Evolutionary conservation across 78 protist species (phyloP).

Genomic region (Bodo saltans): DNA sequence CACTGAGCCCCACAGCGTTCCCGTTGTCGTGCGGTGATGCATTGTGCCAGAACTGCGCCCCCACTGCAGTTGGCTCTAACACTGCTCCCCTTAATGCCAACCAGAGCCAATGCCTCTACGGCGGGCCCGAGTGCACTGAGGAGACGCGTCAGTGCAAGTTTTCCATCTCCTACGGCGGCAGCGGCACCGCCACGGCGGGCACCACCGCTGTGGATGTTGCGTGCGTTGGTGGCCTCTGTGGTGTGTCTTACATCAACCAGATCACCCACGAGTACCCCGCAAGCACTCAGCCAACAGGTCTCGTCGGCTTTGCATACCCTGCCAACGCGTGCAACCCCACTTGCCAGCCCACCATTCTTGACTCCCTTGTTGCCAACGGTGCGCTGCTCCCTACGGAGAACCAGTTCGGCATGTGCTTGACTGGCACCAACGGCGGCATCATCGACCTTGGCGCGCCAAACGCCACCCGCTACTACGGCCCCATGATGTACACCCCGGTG

Average conservation of each 20-base stretch:
- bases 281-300: not conserved
- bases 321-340: slow-evolving; percentile 1
- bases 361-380: not conserved
- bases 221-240: not conserved
- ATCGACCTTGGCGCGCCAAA: not conserved
- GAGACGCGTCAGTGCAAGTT: not conserved
- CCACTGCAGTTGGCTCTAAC: not conserved
- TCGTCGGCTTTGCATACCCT: not conserved
- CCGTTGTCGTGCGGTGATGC: not conserved
- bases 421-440: not conserved
- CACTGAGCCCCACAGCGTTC: not conserved
- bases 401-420: not conserved
- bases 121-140: not conserved
- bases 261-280: not conserved
- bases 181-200: not conserved
- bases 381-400: too few species aligned
- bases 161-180: not conserved
- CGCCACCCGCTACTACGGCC: not conserved
- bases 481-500: not conserved
- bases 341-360: not conserved
- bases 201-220: not conserved
- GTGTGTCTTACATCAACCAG: not conserved
- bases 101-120: not conserved
- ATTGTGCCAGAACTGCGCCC: not conserved
- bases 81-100: not conserved